Base-by-base conservation (phyloP, 164 flowering plant genomes). In the Protea cynaroides region DNA sequence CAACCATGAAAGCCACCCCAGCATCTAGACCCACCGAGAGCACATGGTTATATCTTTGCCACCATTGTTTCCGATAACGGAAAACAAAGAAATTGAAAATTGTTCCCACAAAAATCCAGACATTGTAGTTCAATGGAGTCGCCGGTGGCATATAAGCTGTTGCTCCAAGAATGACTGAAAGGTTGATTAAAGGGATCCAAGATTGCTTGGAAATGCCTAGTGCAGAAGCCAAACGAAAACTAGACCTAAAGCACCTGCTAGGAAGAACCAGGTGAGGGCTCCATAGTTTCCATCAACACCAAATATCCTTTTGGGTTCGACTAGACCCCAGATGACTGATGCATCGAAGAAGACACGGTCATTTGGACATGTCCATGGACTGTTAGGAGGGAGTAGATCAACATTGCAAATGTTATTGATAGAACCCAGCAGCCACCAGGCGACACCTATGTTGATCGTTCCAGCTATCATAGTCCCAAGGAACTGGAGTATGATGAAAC, bases 351-450 rank as follows among this genome's bases (percentile, higher is more conserved):
- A 68, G 19, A 71, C 72, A 29, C 60, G 61, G 52, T 75, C 78
- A 37, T 36, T 4, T 0, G 78, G 78, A 60, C 78, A 75, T 25
- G 78, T 75, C 78, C 78, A 75, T 4, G 72, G 75, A 64, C 78
- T 75, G 49, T 63, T 55, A 0, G 65, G 59, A 10, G 78, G 70
- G 15, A 71, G 66, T 1, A 37, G 61, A 0, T 64, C 71, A 4
- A 34, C 34, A 8, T 74, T 25, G 25, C 77, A 70, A 47, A 74
- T 70, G 64, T 66, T 34, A 14, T 60, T 13, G 3, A 70, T 43
- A 25, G 71, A 50, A 10, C 12, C 34, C 38, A 74, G 71, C 40
- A 70, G 61, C 71, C 68, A 70, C 77, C 68, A 66, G 52, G 74
- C 71, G 1, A 59, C 71, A 0, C n/a, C 54, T 9, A 64, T 12